Evolutionary conservation across 257 asterid genomes (phyloP).

Genomic region (Solanum corneliomulleri): DNA sequence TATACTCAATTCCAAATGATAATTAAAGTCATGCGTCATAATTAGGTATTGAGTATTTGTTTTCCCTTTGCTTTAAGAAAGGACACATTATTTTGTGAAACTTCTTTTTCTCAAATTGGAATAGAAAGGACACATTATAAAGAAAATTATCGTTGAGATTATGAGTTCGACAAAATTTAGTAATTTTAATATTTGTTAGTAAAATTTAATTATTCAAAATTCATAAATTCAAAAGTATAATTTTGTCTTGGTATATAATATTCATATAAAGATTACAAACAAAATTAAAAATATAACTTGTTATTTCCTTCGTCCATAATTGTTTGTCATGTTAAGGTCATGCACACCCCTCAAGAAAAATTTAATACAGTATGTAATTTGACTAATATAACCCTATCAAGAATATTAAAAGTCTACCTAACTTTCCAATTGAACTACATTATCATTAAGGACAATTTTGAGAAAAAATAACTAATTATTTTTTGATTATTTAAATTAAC

Average conservation of each 20-base stretch:
- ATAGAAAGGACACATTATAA: background rate
- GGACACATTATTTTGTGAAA: background rate
- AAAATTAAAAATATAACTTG: background rate
- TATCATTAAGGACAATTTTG: no score
- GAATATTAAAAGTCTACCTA: no score
- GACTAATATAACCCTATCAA: no score
- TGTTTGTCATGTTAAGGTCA: no score
- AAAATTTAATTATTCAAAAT: background rate
- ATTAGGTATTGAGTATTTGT: background rate
- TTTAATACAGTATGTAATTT: no score
- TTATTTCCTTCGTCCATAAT: no score
- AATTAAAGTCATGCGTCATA: constrained; percentile 1
- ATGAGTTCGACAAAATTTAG: background rate
- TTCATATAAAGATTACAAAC: background rate
- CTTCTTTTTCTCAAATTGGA: background rate
- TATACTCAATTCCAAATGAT: background rate
- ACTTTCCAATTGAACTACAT: no score
- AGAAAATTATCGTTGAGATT: fast-evolving
- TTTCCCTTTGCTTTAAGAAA: background rate
- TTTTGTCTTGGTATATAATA: background rate
- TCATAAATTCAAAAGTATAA: background rate
- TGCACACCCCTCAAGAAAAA: no score
- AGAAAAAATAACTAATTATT: no score
- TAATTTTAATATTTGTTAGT: background rate
- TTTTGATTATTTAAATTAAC: no score